phyloP scores from a whole-genome alignment of 1,284 basidiomycete genomes.

The Rhodotorula sp. region DNA sequence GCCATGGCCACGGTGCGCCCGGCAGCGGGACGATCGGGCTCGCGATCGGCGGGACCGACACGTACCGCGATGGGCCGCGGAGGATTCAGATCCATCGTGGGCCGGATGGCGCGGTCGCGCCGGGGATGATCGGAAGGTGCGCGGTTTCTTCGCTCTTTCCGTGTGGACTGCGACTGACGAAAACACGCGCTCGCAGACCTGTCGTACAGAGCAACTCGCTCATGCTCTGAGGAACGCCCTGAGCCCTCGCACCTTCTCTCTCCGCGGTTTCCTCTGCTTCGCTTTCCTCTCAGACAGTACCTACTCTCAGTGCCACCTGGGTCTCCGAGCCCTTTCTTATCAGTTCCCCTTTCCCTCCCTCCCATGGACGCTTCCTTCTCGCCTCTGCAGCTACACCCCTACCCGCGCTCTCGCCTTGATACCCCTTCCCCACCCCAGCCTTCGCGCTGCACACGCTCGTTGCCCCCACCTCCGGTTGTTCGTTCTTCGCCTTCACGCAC shows the following conservation, averaged over 20 bases:
- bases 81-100: conserved; percentile 29
- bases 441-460: background rate
- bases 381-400: background rate
- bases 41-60: conserved; percentile 24
- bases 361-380: background rate
- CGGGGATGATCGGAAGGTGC: conserved; percentile 33
- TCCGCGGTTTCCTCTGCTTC: background rate
- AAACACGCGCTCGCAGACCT: conserved; percentile 14
- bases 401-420: background rate
- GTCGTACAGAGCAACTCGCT: conserved; percentile 38
- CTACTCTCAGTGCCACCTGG: background rate
- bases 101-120: conserved; percentile 23
- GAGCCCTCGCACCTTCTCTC: too few relatives aligned
- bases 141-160: background rate
- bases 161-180: background rate
- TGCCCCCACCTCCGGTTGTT: background rate
- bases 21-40: conserved; percentile 4
- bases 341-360: background rate
- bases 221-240: conserved; percentile 25
- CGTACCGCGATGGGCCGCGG: conserved; percentile 32
- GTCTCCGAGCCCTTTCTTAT: background rate
- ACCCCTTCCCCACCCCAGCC: background rate
- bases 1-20: conserved; percentile 4
- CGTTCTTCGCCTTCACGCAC: background rate
- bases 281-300: too few relatives aligned